Evolutionary conservation across 2,329 filamentous ascomycete genomes (phyloP).

Genomic region (Onygena corvina): DNA sequence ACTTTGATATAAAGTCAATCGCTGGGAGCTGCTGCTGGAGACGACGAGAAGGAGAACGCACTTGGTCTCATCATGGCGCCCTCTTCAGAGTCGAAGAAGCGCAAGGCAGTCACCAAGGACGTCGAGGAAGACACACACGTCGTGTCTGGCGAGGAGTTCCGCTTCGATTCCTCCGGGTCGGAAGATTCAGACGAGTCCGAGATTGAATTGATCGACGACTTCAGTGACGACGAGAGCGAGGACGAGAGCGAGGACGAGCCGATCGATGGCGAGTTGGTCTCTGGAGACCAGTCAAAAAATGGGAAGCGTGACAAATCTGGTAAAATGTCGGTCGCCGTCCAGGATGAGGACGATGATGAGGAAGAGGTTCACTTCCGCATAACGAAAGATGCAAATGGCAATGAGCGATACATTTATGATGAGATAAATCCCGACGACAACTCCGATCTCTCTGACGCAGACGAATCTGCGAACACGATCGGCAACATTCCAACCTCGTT

Average conservation of each 20-base stretch:
- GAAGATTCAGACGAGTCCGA: constrained; percentile 32
- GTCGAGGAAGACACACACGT: constrained; percentile 35
- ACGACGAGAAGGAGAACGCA: no score
- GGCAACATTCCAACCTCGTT: constrained; percentile 88
- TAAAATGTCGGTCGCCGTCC: neutral
- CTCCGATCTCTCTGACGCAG: constrained; percentile 81
- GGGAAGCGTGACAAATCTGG: neutral
- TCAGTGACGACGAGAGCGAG: constrained; percentile 38
- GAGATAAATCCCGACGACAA: constrained; percentile 94
- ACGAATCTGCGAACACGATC: constrained; percentile 75
- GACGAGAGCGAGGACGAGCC: constrained; percentile 33
- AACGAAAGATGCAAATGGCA: constrained; percentile 71
- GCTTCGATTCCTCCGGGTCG: constrained; percentile 32
- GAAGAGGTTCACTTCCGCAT: constrained; percentile 27
- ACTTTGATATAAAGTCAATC: constrained; percentile 3
- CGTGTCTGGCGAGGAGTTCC: constrained; percentile 51
- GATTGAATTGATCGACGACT: constrained; percentile 47
- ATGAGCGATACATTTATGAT: constrained; percentile 78
- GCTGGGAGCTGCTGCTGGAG: neutral
- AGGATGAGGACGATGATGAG: neutral
- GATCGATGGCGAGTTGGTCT: neutral
- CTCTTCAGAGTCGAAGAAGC: constrained; percentile 44
- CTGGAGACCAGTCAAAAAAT: constrained; percentile 21
- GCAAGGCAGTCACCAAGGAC: constrained; percentile 50
- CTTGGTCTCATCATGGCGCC: constrained; percentile 22